These are phyloP conservation scores for Periglandula ipomoeae DNA, from an alignment of 2,329 filamentous ascomycete genomes.

Conservation along the genomic window DNA sequence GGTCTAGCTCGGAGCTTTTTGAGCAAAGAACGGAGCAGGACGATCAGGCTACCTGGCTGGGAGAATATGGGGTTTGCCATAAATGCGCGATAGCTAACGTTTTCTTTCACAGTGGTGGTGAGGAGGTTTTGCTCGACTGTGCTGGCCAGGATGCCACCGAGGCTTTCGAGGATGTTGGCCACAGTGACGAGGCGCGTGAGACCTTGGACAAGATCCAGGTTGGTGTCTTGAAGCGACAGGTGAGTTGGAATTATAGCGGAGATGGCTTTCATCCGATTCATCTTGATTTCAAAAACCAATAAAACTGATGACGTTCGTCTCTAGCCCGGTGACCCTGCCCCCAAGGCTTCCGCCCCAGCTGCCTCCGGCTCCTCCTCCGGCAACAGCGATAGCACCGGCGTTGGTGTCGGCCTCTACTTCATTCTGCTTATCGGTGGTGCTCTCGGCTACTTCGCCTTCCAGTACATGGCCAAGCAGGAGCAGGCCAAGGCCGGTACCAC, in stretches of 20 bases:
- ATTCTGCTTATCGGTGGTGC: conserved; percentile 69
- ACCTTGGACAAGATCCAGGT: conserved; percentile 71
- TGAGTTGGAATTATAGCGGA: no score
- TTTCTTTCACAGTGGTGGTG: conserved; percentile 65
- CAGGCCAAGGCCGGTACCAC: conserved; percentile 12
- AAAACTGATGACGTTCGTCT: background rate
- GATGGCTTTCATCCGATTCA: no score
- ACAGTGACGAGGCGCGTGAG: conserved; percentile 97
- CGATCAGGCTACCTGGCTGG: background rate
- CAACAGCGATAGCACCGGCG: conserved; percentile 40
- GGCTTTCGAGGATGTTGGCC: conserved; percentile 97
- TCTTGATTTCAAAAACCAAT: background rate
- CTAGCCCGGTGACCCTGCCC: conserved; percentile 68
- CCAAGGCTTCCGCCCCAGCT: conserved; percentile 47
- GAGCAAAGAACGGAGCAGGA: background rate
- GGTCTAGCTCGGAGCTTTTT: background rate
- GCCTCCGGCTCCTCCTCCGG: conserved; percentile 40
- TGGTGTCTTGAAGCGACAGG: conserved; percentile 71
- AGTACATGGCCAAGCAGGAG: conserved; percentile 57
- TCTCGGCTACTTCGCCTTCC: conserved; percentile 72
- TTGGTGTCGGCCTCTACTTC: conserved; percentile 75
- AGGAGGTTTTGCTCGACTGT: conserved; percentile 95
- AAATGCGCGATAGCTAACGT: conserved; percentile 1
- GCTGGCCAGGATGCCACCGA: conserved; percentile 94
- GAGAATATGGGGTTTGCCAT: no score